Percentiles rank a stretch among this genome's conserved stretches.
These are phyloP conservation scores for Leucocoprinus birnbaumii DNA, from an alignment of 768 basidiomycete genomes.

Conservation along the genomic window DNA sequence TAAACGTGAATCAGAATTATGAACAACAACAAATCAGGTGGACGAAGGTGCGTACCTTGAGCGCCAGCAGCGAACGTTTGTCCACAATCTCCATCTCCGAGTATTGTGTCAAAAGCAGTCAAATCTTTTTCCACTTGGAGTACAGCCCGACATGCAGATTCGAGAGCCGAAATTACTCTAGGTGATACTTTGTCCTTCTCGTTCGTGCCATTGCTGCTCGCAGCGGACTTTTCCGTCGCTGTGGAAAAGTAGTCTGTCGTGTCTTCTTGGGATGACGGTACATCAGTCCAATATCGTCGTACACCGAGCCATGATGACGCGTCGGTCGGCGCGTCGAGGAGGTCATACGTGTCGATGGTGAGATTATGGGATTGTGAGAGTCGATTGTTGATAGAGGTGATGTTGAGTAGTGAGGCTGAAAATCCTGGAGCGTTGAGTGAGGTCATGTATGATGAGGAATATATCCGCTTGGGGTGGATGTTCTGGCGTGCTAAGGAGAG, in stretches of 20 bases:
- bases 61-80: constrained; percentile 53
- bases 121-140: constrained; percentile 46
- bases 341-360: constrained; percentile 22
- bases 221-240: neutral
- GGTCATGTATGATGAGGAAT: constrained; percentile 52
- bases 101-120: constrained; percentile 56
- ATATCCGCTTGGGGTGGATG: constrained; percentile 38
- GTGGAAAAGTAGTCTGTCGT: neutral
- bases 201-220: neutral
- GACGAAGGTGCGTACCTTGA: constrained; percentile 26
- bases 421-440: constrained; percentile 61
- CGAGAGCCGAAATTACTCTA: constrained; percentile 20
- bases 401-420: constrained; percentile 49
- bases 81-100: constrained; percentile 66
- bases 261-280: neutral
- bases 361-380: constrained; percentile 1
- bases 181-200: neutral
- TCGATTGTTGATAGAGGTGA: constrained; percentile 26
- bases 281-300: constrained; percentile 24
- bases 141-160: constrained; percentile 37
- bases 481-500: constrained; percentile 20
- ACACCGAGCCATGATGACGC: constrained; percentile 39
- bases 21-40: too few relatives aligned
- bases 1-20: neutral
- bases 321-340: constrained; percentile 42